Conservation (phyloP, 1,139 yeast species). For the Blastobotrys capitulatus region DNA sequence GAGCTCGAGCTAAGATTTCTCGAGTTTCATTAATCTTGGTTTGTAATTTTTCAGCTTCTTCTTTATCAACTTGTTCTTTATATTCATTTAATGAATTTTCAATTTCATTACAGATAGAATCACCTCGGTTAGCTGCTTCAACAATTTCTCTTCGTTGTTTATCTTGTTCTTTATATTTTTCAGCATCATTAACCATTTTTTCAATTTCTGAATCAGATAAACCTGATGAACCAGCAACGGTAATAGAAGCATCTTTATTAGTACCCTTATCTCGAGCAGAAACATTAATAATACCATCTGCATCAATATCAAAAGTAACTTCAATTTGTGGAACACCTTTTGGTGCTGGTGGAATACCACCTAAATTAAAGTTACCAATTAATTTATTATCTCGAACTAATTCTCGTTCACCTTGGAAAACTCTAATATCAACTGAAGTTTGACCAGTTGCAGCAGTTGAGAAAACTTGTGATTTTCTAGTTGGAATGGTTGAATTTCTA, state of each 20-base stretch:
- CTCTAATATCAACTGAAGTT: slow-evolving; percentile 97
- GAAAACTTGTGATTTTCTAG: slow-evolving; percentile 94
- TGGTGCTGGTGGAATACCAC: slow-evolving; percentile 69
- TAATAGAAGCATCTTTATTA: slow-evolving; percentile 96
- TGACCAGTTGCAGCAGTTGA: slow-evolving; percentile 99
- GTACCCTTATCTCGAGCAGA: slow-evolving; percentile 98
- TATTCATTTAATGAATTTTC: slow-evolving; percentile 91
- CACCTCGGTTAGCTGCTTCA: slow-evolving; percentile 96
- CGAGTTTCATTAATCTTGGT: slow-evolving; percentile 73
- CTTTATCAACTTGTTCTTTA: slow-evolving; percentile 86
- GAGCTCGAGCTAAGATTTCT: slow-evolving; percentile 90
- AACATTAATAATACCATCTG: slow-evolving; percentile 98
- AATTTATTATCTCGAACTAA: slow-evolving; percentile 97
- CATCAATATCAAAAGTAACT: slow-evolving; percentile 96
- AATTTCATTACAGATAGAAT: slow-evolving; percentile 92
- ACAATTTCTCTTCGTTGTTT: slow-evolving; percentile 92
- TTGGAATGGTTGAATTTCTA: slow-evolving; percentile 97
- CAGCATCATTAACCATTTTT: slow-evolving; percentile 98
- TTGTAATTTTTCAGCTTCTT: slow-evolving; percentile 81
- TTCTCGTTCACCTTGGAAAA: slow-evolving; percentile 99
- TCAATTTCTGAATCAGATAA: slow-evolving; percentile 93
- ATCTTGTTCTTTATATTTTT: slow-evolving; percentile 95
- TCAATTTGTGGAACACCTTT: slow-evolving; percentile 99
- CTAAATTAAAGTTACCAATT: slow-evolving; percentile 93
- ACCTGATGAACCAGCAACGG: slow-evolving; percentile 98